A percentile compares a stretch with the other conserved stretches of the same genome.
Evolutionary conservation across 2,329 filamentous ascomycete species (phyloP).

Genomic region (Trichoderma arundinaceum): DNA sequence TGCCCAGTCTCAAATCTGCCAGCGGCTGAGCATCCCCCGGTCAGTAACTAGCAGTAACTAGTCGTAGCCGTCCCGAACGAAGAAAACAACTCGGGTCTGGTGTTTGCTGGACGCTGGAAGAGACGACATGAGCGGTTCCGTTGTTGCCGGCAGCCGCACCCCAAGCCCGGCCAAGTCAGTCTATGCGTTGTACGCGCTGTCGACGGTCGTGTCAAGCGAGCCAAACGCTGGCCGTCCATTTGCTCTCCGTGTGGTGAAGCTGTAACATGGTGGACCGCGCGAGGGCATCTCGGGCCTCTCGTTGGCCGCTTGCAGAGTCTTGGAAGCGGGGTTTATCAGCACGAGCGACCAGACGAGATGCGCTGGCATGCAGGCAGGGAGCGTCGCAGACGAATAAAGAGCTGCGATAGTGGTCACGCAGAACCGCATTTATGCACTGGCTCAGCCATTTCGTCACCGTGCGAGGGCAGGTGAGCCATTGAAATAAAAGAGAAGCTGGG

Average conservation of each 20-base stretch:
- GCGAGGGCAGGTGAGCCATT: constrained; percentile 22
- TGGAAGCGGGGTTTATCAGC: constrained; percentile 29
- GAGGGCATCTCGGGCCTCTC: constrained; percentile 27
- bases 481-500: constrained; percentile 15
- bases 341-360: constrained; percentile 28
- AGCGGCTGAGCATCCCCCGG: constrained; percentile 6
- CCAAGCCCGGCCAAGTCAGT: constrained; percentile 22
- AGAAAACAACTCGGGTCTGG: constrained; percentile 27
- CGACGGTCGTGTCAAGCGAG: constrained; percentile 26
- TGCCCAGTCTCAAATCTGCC: constrained; percentile 5
- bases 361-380: constrained; percentile 32
- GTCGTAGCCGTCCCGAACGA: not conserved
- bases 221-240: constrained; percentile 24
- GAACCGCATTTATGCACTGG: constrained; percentile 25
- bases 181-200: constrained; percentile 29
- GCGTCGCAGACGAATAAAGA: constrained; percentile 30
- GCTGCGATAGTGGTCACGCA: constrained; percentile 25
- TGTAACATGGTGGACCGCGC: constrained; percentile 27
- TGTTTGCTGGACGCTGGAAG: constrained; percentile 2
- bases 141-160: constrained; percentile 22
- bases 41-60: constrained; percentile 8
- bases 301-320: constrained; percentile 23
- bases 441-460: constrained; percentile 28
- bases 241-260: constrained; percentile 22
- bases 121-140: constrained; percentile 5